Conservation (phyloP, 257 asterid species). For the Salvia miltiorrhiza region DNA sequence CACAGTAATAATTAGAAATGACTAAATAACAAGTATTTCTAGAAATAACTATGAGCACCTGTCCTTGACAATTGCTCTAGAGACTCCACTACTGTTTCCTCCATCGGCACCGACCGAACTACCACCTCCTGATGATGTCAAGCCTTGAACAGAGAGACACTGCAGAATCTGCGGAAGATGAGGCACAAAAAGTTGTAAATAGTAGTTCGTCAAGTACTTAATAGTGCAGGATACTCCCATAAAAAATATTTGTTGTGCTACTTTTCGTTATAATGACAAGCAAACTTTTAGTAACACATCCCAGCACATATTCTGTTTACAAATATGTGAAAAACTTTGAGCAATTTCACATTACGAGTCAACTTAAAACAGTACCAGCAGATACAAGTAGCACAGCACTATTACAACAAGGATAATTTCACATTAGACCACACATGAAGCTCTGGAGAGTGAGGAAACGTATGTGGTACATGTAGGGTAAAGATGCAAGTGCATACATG, state of each 20-base stretch:
- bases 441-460: neutral
- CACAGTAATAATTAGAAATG: conserved; percentile 12
- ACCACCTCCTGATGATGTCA: conserved; percentile 90
- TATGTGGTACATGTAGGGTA: neutral
- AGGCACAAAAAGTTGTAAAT: conserved; percentile 9
- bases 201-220: neutral
- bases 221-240: neutral
- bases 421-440: neutral
- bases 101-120: conserved; percentile 74
- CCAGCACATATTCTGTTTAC: neutral
- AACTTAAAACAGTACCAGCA: neutral
- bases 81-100: conserved; percentile 90
- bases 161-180: conserved; percentile 60
- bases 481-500: neutral
- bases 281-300: neutral
- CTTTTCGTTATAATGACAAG: neutral
- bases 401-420: neutral
- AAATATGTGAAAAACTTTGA: neutral
- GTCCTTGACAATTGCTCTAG: conserved; percentile 86
- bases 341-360: neutral
- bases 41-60: conserved; percentile 42
- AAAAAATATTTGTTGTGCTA: neutral
- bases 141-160: conserved; percentile 79
- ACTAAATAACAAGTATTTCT: neutral
- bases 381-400: neutral